A percentile compares a stretch with the other conserved stretches of the same genome.
phyloP scores from a whole-genome alignment of 768 basidiomycete genomes.

The Phlebiopsis flavidoalba region DNA sequence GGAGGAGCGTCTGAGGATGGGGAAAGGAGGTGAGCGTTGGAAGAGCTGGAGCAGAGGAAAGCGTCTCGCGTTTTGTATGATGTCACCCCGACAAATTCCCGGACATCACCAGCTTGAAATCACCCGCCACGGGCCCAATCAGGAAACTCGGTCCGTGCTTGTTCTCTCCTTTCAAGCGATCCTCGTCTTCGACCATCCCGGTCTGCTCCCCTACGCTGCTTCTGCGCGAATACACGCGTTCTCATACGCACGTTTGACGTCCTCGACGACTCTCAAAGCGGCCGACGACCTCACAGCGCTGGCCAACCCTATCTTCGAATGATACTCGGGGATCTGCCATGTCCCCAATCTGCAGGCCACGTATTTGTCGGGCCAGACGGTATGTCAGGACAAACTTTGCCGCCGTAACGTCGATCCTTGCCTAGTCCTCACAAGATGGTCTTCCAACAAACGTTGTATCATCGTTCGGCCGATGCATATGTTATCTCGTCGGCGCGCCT shows the following conservation, averaged over 20 bases:
- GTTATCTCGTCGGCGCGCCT: no score
- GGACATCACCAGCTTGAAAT: background rate
- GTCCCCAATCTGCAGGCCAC: background rate
- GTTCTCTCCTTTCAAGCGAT: background rate
- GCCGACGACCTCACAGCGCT: no score
- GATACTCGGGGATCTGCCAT: background rate
- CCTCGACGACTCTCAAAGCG: background rate
- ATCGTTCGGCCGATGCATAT: no score
- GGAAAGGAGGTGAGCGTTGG: slow-evolving; percentile 1
- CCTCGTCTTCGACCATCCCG: background rate
- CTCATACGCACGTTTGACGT: slow-evolving; percentile 1
- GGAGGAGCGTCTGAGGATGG: background rate
- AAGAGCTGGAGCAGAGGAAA: slow-evolving; percentile 1
- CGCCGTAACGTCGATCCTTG: no score
- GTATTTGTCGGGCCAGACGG: no score
- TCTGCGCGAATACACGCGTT: background rate
- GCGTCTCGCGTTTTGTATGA: slow-evolving; percentile 8
- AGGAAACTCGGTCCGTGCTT: slow-evolving; percentile 1
- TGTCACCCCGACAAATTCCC: slow-evolving; percentile 7
- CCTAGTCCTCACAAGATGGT: no score
- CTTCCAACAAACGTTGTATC: no score
- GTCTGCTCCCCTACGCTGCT: background rate
- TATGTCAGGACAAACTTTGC: no score
- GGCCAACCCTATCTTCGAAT: background rate
- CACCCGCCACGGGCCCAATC: background rate